Evolutionary conservation across 768 basidiomycete genomes (phyloP), one percentile per base, ranked within the genome.

Genomic region (Boletus rubroflammeus): DNA sequence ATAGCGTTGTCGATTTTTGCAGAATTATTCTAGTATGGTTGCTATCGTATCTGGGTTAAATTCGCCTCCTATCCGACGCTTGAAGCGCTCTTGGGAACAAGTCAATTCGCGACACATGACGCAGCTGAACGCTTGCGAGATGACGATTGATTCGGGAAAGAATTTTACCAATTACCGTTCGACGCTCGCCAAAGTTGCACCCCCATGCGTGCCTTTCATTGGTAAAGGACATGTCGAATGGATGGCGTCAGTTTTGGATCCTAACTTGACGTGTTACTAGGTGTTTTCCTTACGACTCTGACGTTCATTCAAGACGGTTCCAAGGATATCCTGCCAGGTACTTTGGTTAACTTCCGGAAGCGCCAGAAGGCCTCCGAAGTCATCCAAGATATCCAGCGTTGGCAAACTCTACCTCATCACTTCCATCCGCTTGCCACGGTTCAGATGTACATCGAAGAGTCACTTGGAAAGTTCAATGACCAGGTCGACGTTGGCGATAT

Each of bases 271-370:
- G 17, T 21, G 15, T 32, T 10, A 55, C 0, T 62, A 97, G 96
- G 97, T 64, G 90, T 98, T 51, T 98, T 96, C 76, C 82, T 99
- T 26, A 95, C 96, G 6, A 92, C 90, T 7, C 77, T 98, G 57
- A 95, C 94, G n/a, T 98, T 98, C 72, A 96, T 97, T 67, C 93
- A 97, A 72, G 97, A 98, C 62, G 97, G 96, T 9, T 93, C 92
- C 65, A 87, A 88, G 47, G 92, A 98, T 74, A 83, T 79, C 61
- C 76, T 97, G 10, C 80, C 80, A 17, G 88, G 84, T 8, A 80
- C 82, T 52, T 75, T 96, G 58, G 86, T 98, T 73, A 98, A 98
- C 75, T 98, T 98, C 75, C 84, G 86, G 66, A 99, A 99, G 72
- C 88, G 96, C 17, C 87, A 92, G 63, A 91, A 91, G 72, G 86